Conservation (phyloP, 305 asterid genomes). For the Andrographis paniculata region DNA sequence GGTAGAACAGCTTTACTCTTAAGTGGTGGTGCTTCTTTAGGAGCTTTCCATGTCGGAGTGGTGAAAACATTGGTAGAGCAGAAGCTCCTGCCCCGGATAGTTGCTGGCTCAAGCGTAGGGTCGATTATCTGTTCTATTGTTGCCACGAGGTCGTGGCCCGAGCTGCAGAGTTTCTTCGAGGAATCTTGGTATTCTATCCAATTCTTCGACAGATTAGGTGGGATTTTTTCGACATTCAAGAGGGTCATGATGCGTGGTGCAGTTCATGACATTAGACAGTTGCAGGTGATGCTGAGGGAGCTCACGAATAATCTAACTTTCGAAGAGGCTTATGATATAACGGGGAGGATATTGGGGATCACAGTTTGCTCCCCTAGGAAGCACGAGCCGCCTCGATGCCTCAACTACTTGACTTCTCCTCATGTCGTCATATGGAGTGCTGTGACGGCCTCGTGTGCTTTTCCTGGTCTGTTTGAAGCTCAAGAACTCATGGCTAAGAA, state of each 20-base stretch:
- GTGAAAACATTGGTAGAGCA: slow-evolving; percentile 85
- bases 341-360: slow-evolving; percentile 79
- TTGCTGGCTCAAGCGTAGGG: slow-evolving; percentile 93
- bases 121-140: slow-evolving; percentile 81
- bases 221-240: slow-evolving; percentile 56
- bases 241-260: slow-evolving; percentile 81
- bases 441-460: slow-evolving; percentile 94
- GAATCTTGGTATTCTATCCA: slow-evolving; percentile 86
- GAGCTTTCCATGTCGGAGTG: slow-evolving; percentile 86
- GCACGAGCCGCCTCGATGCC: slow-evolving; percentile 98
- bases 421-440: slow-evolving; percentile 99
- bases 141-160: slow-evolving; percentile 94
- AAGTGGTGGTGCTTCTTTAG: slow-evolving; percentile 93
- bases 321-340: slow-evolving; percentile 92
- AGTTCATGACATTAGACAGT: slow-evolving; percentile 77
- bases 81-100: slow-evolving; percentile 77
- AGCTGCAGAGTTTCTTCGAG: slow-evolving; percentile 85
- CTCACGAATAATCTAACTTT: slow-evolving; percentile 86
- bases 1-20: slow-evolving; percentile 93
- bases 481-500: slow-evolving; percentile 98
- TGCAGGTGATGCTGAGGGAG: slow-evolving; percentile 68
- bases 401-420: slow-evolving; percentile 91
- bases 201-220: slow-evolving; percentile 79
- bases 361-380: slow-evolving; percentile 95
- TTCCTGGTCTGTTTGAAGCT: slow-evolving; percentile 93